These are phyloP conservation scores for Ambrosiella beaveri DNA, from an alignment of 2,329 filamentous ascomycete genomes.

Conservation along the genomic window DNA sequence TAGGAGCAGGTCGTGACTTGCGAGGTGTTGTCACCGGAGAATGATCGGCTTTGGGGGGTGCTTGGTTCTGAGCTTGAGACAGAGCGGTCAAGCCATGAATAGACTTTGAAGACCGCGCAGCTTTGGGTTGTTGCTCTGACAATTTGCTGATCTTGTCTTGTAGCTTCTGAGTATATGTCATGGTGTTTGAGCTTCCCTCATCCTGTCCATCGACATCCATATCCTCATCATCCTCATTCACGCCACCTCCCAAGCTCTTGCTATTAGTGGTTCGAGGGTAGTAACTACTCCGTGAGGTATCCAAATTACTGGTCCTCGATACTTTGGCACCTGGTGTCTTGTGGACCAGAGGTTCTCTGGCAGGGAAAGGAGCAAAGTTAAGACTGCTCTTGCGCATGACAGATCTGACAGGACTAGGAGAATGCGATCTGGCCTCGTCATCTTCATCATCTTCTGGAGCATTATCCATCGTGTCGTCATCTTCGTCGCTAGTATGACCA, in stretches of 20 bases:
- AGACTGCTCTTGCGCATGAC: conserved; percentile 84
- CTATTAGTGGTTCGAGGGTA: conserved; percentile 57
- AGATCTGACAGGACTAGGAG: conserved; percentile 57
- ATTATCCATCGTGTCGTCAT: conserved; percentile 10
- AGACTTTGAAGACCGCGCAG: conserved; percentile 31
- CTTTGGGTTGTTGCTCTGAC: conserved; percentile 37
- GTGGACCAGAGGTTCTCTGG: conserved; percentile 73
- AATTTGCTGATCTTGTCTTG: conserved; percentile 79
- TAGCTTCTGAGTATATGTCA: conserved; percentile 82
- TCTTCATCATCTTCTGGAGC: conserved; percentile 24
- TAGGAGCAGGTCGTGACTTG: conserved; percentile 17
- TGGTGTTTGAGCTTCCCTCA: conserved; percentile 39
- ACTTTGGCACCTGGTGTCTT: conserved; percentile 61
- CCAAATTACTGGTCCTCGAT: conserved; percentile 63
- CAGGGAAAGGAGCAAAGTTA: conserved; percentile 82
- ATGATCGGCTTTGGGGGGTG: not conserved
- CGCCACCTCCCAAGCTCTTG: conserved; percentile 44
- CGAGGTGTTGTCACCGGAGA: conserved; percentile 15
- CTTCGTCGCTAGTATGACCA: conserved; percentile 7
- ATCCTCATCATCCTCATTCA: conserved; percentile 29
- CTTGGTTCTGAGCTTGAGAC: conserved; percentile 1
- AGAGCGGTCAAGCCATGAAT: conserved; percentile 21
- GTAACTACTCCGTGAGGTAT: conserved; percentile 55
- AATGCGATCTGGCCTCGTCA: conserved; percentile 45
- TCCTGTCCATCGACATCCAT: conserved; percentile 37